phyloP scores from a whole-genome alignment of 1,284 basidiomycete genomes.

The Ustilago tritici region DNA sequence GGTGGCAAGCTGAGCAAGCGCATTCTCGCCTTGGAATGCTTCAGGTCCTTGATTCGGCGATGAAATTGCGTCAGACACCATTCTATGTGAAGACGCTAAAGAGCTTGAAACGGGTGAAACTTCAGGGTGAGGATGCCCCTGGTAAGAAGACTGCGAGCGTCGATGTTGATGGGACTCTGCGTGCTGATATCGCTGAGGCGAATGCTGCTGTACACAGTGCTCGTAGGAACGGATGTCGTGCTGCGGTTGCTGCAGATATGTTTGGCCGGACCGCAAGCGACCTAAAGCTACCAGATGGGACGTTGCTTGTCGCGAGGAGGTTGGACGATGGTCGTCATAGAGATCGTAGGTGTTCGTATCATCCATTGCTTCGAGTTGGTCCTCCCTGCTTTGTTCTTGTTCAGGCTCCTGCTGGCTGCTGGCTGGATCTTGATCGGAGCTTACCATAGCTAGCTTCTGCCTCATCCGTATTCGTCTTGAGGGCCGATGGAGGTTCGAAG shows the following conservation, averaged over 20 bases:
- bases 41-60: slow-evolving; percentile 15
- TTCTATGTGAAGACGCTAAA: slow-evolving; percentile 11
- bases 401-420: background rate
- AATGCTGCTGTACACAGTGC: background rate
- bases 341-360: slow-evolving; percentile 41
- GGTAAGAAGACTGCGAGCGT: slow-evolving; percentile 14
- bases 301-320: too few species aligned
- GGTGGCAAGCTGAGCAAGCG: slow-evolving; percentile 33
- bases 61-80: slow-evolving; percentile 12
- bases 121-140: background rate
- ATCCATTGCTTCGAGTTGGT: slow-evolving; percentile 16
- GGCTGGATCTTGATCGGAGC: background rate
- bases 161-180: slow-evolving; percentile 8
- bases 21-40: slow-evolving; percentile 8
- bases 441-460: slow-evolving; percentile 26
- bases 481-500: slow-evolving; percentile 35
- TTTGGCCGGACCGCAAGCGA: too few species aligned
- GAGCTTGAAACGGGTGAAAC: slow-evolving; percentile 13
- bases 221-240: too few species aligned
- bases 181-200: background rate
- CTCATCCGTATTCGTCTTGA: slow-evolving; percentile 44
- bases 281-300: too few species aligned
- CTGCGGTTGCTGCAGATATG: too few species aligned
- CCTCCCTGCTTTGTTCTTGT: slow-evolving; percentile 4
- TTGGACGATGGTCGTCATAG: slow-evolving; percentile 19